Evolutionary conservation across 73 alveolate species (phyloP), one percentile per base, ranked within the genome.

Genomic region (Paramecium caudatum): DNA sequence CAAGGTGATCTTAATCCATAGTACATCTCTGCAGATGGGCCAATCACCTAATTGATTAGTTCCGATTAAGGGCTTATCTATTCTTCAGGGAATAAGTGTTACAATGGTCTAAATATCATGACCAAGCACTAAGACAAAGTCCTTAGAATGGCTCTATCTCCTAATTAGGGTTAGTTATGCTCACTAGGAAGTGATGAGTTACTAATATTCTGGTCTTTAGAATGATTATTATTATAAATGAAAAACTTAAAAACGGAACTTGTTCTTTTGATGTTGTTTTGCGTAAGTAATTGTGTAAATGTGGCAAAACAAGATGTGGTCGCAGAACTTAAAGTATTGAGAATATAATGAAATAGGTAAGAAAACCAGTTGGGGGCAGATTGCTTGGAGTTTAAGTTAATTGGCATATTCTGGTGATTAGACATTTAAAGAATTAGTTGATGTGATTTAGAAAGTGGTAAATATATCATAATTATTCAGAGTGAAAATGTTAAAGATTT

Each of bases 281-380:
- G 80, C 45, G 30, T 43, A 3, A 55, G 23, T 9, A 55, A 55
- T 23, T 55, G 80, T 23, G 80, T 55, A 9, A 55, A 55, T 55
- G 30, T 55, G 23, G 30, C 13, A 27, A 55, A 15, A 55, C 45
- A 55, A 25, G 80, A 55, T 55, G 80, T 37, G 0, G 80, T 23
- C 12, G 80, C 23, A 21, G 80, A 55, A 55, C 80, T 55, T 16
- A 55, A 55, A 55, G 80, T 55, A 55, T 27, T 27, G 23, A 55
- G 80, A 55, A 27, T 27, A 55, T 55, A 55, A 55, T 55, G 80
- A 55, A 55, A 55, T 55, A 55, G 80, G 39, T 36, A 30, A 65
- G 83, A 65, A 65, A 65, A 65, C 50, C 16, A 65, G 88, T 41
- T 74, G 88, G 88, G 88, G 88, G 17, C 16, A 74, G 30, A 74